These are phyloP conservation scores for Elongisporangium prolatum DNA, from an alignment of 352 stramenopile species.

Conservation along the genomic window DNA sequence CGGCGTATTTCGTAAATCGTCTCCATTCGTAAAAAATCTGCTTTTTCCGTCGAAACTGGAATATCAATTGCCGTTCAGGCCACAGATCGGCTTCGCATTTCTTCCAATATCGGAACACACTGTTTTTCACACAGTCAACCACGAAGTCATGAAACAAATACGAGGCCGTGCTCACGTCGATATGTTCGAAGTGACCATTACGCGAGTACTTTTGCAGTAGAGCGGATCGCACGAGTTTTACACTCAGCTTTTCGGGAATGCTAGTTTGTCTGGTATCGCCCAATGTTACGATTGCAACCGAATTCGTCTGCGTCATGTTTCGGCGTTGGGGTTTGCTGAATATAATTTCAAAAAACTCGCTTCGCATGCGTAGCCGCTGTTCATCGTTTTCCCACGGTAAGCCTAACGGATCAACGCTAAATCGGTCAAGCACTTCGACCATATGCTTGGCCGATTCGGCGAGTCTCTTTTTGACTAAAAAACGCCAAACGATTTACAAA, in stretches of 20 bases:
- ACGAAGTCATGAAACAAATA: conserved; percentile 60
- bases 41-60: conserved; percentile 57
- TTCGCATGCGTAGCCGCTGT: conserved; percentile 42
- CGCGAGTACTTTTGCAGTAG: conserved; percentile 77
- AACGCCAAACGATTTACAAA: background rate
- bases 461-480: conserved; percentile 58
- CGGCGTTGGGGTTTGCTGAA: conserved; percentile 50
- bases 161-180: conserved; percentile 33
- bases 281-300: conserved; percentile 4
- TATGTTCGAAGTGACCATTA: conserved; percentile 71
- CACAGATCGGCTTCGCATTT: conserved; percentile 36
- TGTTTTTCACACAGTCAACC: conserved; percentile 42
- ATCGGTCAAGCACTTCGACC: conserved; percentile 55
- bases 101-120: conserved; percentile 32
- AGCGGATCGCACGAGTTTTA: conserved; percentile 44
- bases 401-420: conserved; percentile 39
- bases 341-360: conserved; percentile 53
- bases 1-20: conserved; percentile 32
- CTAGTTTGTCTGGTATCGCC: background rate
- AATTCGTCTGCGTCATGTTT: conserved; percentile 13
- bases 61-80: conserved; percentile 56
- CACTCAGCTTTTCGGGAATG: conserved; percentile 36
- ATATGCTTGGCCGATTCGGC: conserved; percentile 69
- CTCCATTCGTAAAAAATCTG: conserved; percentile 44
- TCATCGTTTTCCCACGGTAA: conserved; percentile 52